A percentile compares a stretch with the other conserved stretches of the same genome.
Conservation (phyloP, 2,329 filamentous ascomycete species). For the Pyrenochaeta sp. region DNA sequence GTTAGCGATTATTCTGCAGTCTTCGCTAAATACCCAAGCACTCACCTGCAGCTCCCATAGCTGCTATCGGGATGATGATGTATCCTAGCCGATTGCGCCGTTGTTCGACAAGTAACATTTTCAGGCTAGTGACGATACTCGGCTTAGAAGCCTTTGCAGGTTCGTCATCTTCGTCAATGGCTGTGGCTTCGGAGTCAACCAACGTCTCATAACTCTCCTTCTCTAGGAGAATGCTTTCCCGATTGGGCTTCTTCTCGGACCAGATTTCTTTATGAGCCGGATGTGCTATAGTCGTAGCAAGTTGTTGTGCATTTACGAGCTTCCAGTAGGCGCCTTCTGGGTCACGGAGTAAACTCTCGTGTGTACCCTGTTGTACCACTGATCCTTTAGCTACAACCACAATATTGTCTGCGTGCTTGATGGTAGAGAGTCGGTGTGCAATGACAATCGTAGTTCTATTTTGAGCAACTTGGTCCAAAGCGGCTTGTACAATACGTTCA, state of each 20-base stretch:
- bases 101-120: constrained; percentile 26
- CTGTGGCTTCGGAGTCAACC: constrained; percentile 11
- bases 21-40: background rate
- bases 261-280: background rate
- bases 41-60: constrained; percentile 31
- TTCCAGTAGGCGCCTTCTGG: constrained; percentile 68
- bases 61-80: constrained; percentile 21
- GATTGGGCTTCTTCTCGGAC: constrained; percentile 31
- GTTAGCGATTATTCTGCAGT: background rate
- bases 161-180: constrained; percentile 46
- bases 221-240: constrained; percentile 35
- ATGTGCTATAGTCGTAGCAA: constrained; percentile 69
- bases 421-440: constrained; percentile 75
- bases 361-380: constrained; percentile 75
- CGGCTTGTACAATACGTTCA: constrained; percentile 78
- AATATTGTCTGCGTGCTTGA: constrained; percentile 53
- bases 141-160: background rate
- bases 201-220: constrained; percentile 20
- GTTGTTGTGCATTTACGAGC: constrained; percentile 73
- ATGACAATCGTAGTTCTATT: constrained; percentile 78
- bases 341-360: constrained; percentile 69
- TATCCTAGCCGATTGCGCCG: constrained; percentile 22
- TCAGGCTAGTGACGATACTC: constrained; percentile 6
- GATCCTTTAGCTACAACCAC: constrained; percentile 74
- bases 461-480: constrained; percentile 66